Conservation (phyloP, 345 rosid genomes). For the Lumnitzera racemosa region DNA sequence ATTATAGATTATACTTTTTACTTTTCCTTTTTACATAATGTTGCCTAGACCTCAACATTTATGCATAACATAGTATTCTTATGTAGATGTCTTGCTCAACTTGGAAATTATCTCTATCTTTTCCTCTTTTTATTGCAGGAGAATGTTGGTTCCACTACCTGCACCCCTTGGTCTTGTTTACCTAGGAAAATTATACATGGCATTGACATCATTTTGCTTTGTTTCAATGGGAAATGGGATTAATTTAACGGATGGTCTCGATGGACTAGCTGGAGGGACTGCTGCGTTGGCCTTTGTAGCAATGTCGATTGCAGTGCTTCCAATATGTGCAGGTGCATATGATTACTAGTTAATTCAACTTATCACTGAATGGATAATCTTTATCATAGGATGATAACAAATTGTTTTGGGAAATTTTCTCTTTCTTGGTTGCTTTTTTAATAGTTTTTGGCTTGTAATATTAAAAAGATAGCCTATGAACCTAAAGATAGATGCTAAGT, state of each 20-base stretch:
- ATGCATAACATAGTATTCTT: not conserved
- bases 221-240: constrained; percentile 82
- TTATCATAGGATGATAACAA: too few species aligned
- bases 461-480: too few species aligned
- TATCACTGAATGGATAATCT: too few species aligned
- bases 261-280: constrained; percentile 83
- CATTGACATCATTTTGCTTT: constrained; percentile 70
- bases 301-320: constrained; percentile 86
- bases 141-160: constrained; percentile 76
- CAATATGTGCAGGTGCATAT: constrained; percentile 78
- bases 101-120: not conserved
- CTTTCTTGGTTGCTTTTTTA: too few species aligned
- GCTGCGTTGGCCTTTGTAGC: constrained; percentile 79
- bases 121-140: constrained; percentile 41
- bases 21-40: too few species aligned
- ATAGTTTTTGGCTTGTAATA: too few species aligned
- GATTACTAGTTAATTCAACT: not conserved
- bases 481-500: too few species aligned
- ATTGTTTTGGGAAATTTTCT: too few species aligned
- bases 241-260: constrained; percentile 69
- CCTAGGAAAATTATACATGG: constrained; percentile 59
- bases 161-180: constrained; percentile 72
- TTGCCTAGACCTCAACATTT: not conserved
- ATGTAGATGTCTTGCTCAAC: not conserved
- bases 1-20: too few species aligned